Evolutionary conservation across 371 early-diverging fungal genomes (phyloP).

Genomic region (Chytridiales sp.): DNA sequence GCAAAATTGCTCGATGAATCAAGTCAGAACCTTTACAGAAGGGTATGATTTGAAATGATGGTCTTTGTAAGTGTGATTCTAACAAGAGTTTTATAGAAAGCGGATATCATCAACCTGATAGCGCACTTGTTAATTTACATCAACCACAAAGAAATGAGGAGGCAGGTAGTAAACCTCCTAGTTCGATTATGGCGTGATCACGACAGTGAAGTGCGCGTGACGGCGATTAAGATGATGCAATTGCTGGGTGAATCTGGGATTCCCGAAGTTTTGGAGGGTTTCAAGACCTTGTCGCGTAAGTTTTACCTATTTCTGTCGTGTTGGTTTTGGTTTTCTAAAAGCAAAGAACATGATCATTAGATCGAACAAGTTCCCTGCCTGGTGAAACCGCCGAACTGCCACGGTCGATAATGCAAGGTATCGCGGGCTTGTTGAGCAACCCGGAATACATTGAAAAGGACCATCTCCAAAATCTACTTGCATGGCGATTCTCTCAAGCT

Average conservation of each 20-base stretch:
- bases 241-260: slow-evolving; percentile 41
- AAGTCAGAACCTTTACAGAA: slow-evolving; percentile 32
- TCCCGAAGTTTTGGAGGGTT: slow-evolving; percentile 41
- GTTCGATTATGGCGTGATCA: slow-evolving; percentile 51
- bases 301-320: no score
- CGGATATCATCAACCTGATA: slow-evolving; percentile 43
- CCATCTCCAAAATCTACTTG: slow-evolving; percentile 43
- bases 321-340: no score
- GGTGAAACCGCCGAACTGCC: slow-evolving; percentile 15
- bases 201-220: slow-evolving; percentile 48
- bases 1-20: slow-evolving; percentile 28
- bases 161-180: slow-evolving; percentile 35
- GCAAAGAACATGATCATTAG: no score
- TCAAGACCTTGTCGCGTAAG: no score
- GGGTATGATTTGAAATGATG: slow-evolving; percentile 26
- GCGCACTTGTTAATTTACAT: slow-evolving; percentile 34
- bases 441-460: slow-evolving; percentile 53
- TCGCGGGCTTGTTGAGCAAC: slow-evolving; percentile 38
- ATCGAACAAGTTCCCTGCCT: neutral
- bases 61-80: neutral
- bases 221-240: slow-evolving; percentile 45
- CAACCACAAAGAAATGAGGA: slow-evolving; percentile 19
- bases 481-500: slow-evolving; percentile 46
- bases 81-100: slow-evolving; percentile 38
- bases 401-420: slow-evolving; percentile 44